Evolutionary conservation across 228 moss, liverwort and hornwort species (phyloP), one percentile per base, ranked within the genome.

Genomic region (Sphagnum magellanicum): DNA sequence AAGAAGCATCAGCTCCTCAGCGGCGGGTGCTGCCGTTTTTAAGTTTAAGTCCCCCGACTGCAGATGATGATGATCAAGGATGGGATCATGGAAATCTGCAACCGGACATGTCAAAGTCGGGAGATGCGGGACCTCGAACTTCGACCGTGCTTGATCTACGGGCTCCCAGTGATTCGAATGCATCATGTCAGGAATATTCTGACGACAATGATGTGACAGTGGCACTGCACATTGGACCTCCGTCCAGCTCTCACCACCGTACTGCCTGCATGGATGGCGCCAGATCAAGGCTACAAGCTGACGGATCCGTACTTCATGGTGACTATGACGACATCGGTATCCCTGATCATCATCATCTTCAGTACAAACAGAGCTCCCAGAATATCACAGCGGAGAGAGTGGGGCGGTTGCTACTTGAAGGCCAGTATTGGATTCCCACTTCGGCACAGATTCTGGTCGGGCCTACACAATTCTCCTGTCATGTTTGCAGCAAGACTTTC

Each of bases 341-440:
- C 59, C 76, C 74, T 0, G 83, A 87, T 73, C 65, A 73, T 8
- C 83, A 83, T 10, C 75, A 83, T 49, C 16, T 83, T 65, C 83
- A 83, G 63, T 75, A 32, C 32, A 32, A 32, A 32, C 32, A 32
- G 32, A 32, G 32, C 32, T 32, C 32, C 32, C 32, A 32, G 32
- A 32, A 32, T 32, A 32, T 32, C 32, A 32, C 32, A 2, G 32
- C 32, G 32, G 32, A 93, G 9, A 79, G 84, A 53, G 87, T 88
- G 0, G 90, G 88, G 0, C 77, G 91, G 48, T 79, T 91, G 15
- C 89, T 91, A 0, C 32, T 32, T 32, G 97, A 97, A 49, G 91
- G 97, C 9, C 93, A 97, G 67, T 97, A 97, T 53, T 97, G 97
- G 97, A 93, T 97, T 32, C 97, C 97, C 55, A 93, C 93, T 5